Conservation (phyloP, 768 basidiomycete species). For the Boletus tomentosulus region DNA sequence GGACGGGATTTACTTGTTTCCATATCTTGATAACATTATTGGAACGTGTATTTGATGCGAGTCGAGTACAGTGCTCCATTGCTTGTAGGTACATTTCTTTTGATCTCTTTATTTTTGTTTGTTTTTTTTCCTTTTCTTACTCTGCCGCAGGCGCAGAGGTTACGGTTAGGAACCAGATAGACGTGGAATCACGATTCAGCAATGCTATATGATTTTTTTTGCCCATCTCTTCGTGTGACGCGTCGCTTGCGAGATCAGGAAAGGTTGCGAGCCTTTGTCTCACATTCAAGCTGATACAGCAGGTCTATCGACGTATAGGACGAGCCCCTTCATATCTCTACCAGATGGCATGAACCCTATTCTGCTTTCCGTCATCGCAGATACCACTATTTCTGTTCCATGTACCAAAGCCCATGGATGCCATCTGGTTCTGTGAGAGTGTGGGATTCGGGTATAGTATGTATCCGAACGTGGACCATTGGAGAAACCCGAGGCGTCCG, state of each 20-base stretch:
- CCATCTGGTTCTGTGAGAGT: neutral
- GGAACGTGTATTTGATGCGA: slow-evolving; percentile 8
- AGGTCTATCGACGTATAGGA: too few species aligned
- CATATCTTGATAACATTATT: slow-evolving; percentile 25
- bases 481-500: neutral
- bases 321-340: neutral
- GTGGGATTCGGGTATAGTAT: neutral
- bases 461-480: too few species aligned
- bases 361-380: neutral
- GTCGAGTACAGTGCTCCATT: slow-evolving; percentile 7
- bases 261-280: neutral
- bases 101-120: neutral
- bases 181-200: slow-evolving; percentile 4
- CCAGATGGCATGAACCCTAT: neutral
- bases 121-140: neutral
- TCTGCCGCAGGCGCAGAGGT: neutral
- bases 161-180: slow-evolving; percentile 6
- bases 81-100: slow-evolving; percentile 16
- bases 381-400: neutral
- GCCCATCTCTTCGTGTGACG: neutral
- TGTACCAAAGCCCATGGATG: neutral
- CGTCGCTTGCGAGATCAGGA: neutral
- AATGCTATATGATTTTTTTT: neutral
- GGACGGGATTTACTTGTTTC: slow-evolving; percentile 17
- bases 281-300: too few species aligned